Evolutionary conservation across 768 basidiomycete species (phyloP), one percentile per base, ranked within the genome.

Genomic region (Mycena amicta): DNA sequence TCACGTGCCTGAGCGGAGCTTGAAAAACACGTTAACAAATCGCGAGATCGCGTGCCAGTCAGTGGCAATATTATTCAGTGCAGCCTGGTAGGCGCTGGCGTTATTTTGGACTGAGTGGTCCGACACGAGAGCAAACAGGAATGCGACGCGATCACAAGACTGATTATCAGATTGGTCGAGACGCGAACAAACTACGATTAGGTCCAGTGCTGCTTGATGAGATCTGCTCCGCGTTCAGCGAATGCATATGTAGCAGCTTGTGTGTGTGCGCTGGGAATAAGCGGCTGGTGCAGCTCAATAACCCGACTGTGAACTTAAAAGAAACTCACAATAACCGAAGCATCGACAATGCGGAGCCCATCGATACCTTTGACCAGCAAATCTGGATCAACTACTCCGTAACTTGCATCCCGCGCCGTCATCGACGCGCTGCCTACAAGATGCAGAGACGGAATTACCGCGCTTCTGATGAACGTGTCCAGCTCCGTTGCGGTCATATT

Each of bases 31-130:
- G n/a, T n/a, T 86, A 62, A 50, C 80, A 82, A 85, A 86, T 86
- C 1, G 84, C n/a, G 85, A 30, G n/a, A 13, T 29, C 12, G 51
- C 41, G 41, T 20, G 41, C 40, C 15, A 31, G 25, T 43, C 40
- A 89, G 73, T 2, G 81, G 77, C 27, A 80, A 77, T 2, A 75
- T 81, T n/a, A n/a, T n/a, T n/a, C n/a, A n/a, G n/a, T 4, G 89
- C 88, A 23, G 82, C 68, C 71, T 91, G n/a, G n/a, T n/a, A n/a
- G n/a, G n/a, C n/a, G n/a, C n/a, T n/a, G n/a, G n/a, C n/a, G n/a
- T n/a, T n/a, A n/a, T n/a, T n/a, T n/a, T n/a, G n/a, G n/a, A n/a
- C n/a, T n/a, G n/a, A n/a, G n/a, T n/a, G n/a, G n/a, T n/a, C n/a
- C n/a, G n/a, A n/a, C n/a, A n/a, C n/a, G n/a, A n/a, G n/a, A n/a